Percentiles rank a stretch among this genome's conserved stretches.
Evolutionary conservation across 257 asterid species (phyloP).

Genomic region (Marsdenia floribunda): DNA sequence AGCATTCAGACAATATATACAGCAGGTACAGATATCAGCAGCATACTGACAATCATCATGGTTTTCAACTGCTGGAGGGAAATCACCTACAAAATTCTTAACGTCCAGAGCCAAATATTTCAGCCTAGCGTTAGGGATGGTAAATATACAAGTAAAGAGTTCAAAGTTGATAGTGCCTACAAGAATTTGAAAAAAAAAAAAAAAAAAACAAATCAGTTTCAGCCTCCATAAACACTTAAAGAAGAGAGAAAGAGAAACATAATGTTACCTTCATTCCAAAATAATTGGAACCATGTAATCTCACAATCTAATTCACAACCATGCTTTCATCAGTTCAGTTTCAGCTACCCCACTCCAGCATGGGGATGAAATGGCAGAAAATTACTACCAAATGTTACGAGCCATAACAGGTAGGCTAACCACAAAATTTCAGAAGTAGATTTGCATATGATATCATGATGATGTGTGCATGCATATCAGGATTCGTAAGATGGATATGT

Average conservation of each 20-base stretch:
- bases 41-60: neutral
- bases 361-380: neutral
- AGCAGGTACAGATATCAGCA: neutral
- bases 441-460: neutral
- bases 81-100: neutral
- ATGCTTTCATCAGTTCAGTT: neutral
- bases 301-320: neutral
- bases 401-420: neutral
- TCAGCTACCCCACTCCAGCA: neutral
- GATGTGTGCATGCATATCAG: neutral
- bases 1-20: neutral
- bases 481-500: slow-evolving; percentile 2
- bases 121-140: neutral
- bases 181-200: neutral
- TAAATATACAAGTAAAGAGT: neutral
- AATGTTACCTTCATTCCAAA: neutral
- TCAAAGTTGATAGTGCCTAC: neutral
- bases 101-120: neutral
- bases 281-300: neutral
- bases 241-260: neutral
- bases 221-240: neutral
- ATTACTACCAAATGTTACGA: slow-evolving; percentile 1
- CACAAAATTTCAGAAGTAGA: neutral
- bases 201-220: neutral
- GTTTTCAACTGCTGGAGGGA: neutral